Conservation (phyloP, 2,329 filamentous ascomycete genomes). For the Harringtonia lauricola region DNA sequence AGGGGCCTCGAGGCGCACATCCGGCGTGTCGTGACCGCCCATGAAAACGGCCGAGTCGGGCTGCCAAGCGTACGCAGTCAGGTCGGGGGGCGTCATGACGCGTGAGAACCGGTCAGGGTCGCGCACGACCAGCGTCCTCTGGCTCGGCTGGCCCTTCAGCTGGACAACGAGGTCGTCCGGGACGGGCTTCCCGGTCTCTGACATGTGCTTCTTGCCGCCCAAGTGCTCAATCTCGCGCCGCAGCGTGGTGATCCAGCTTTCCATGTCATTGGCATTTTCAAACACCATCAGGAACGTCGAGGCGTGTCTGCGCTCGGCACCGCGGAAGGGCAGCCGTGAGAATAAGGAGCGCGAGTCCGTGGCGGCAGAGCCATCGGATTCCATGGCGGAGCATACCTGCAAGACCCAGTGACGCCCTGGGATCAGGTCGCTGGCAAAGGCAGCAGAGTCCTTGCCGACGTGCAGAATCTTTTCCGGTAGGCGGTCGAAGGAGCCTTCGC, state of each 20-base stretch:
- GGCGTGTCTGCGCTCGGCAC: constrained; percentile 42
- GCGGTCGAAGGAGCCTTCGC: constrained; percentile 58
- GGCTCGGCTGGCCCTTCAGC: constrained; percentile 29
- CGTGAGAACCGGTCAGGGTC: constrained; percentile 36
- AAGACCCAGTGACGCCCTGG: constrained; percentile 73
- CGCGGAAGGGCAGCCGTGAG: constrained; percentile 51
- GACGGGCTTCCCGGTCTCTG: constrained; percentile 46
- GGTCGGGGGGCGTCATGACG: constrained; percentile 22
- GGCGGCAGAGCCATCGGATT: constrained; percentile 40
- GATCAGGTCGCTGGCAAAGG: constrained; percentile 70
- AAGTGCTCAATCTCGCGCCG: constrained; percentile 59
- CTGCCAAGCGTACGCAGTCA: constrained; percentile 17
- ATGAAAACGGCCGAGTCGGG: constrained; percentile 13
- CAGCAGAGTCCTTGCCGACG: constrained; percentile 63
- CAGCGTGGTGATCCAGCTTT: constrained; percentile 59
- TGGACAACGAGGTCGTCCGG: constrained; percentile 23
- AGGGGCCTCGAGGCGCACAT: constrained; percentile 16
- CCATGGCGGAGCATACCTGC: constrained; percentile 58
- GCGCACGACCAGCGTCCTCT: constrained; percentile 34
- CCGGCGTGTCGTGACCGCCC: constrained; percentile 10
- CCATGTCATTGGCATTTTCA: constrained; percentile 63
- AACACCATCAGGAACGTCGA: constrained; percentile 63
- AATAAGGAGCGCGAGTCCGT: constrained; percentile 50
- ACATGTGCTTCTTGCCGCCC: constrained; percentile 53
- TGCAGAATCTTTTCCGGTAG: constrained; percentile 64